These are phyloP conservation scores for Rhizoclosmatium sp. DNA, from an alignment of 192 early-diverging fungal species.

Conservation along the genomic window DNA sequence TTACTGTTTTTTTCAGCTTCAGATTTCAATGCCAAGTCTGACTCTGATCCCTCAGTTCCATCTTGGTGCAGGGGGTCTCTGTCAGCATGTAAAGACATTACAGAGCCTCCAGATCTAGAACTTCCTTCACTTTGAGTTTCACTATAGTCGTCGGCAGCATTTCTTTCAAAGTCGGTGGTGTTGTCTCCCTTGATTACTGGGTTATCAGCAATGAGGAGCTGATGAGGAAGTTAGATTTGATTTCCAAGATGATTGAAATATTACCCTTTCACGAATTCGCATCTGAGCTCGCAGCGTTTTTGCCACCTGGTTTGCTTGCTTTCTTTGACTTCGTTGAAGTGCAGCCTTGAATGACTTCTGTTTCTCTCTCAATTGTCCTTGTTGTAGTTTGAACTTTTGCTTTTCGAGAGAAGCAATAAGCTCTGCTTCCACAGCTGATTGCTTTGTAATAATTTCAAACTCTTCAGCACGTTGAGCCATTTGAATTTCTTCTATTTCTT, in stretches of 20 bases:
- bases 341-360: slow-evolving; percentile 24
- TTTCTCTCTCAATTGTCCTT: slow-evolving; percentile 25
- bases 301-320: slow-evolving; percentile 22
- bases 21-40: neutral
- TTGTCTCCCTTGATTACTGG: slow-evolving; percentile 31
- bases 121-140: slow-evolving; percentile 24
- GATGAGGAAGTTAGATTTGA: neutral
- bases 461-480: slow-evolving; percentile 29
- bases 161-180: neutral
- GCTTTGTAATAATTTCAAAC: slow-evolving; percentile 37
- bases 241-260: neutral
- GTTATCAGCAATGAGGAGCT: slow-evolving; percentile 38
- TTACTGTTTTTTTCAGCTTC: slow-evolving; percentile 34
- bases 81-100: neutral
- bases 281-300: slow-evolving; percentile 26
- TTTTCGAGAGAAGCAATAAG: slow-evolving; percentile 21
- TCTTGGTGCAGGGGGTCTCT: neutral
- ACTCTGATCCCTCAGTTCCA: slow-evolving; percentile 1
- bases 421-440: slow-evolving; percentile 15
- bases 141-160: neutral
- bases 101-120: slow-evolving; percentile 17
- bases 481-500: slow-evolving; percentile 35
- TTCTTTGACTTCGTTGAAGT: slow-evolving; percentile 33
- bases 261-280: slow-evolving; percentile 33
- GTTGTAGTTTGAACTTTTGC: slow-evolving; percentile 28